phyloP scores from a whole-genome alignment of 148 eudicot species.

The Rhododendron ferrugineum region DNA sequence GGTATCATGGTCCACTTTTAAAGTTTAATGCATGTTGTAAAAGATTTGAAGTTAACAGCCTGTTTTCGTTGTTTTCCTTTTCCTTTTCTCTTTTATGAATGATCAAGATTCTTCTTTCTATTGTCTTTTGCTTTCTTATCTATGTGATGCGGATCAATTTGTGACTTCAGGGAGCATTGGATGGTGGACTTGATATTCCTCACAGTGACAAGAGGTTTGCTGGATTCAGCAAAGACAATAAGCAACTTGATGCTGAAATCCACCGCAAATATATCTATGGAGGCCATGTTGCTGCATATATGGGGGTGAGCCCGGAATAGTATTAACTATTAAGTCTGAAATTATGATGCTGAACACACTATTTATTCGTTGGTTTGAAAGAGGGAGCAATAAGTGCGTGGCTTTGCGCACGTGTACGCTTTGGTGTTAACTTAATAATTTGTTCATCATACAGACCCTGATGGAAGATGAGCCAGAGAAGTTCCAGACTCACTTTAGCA shows the following conservation, averaged over 20 bases:
- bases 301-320: slow-evolving; percentile 28
- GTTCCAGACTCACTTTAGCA: slow-evolving; percentile 56
- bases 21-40: background rate
- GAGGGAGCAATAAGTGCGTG: background rate
- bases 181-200: slow-evolving; percentile 75
- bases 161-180: slow-evolving; percentile 55
- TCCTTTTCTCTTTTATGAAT: background rate
- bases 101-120: background rate
- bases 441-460: slow-evolving; percentile 29
- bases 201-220: slow-evolving; percentile 82
- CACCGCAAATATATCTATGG: slow-evolving; percentile 71
- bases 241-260: slow-evolving; percentile 66
- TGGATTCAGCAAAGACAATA: slow-evolving; percentile 60
- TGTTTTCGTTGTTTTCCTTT: background rate
- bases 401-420: background rate
- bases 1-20: slow-evolving; percentile 29
- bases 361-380: background rate
- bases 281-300: slow-evolving; percentile 73
- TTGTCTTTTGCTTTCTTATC: background rate
- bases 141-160: background rate
- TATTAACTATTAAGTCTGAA: background rate
- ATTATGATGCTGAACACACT: background rate
- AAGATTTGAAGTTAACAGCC: background rate
- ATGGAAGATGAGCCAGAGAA: slow-evolving; percentile 72
- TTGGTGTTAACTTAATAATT: background rate